phyloP scores from a whole-genome alignment of 2,329 filamentous ascomycete genomes.

The Stagonosporopsis vannaccii region DNA sequence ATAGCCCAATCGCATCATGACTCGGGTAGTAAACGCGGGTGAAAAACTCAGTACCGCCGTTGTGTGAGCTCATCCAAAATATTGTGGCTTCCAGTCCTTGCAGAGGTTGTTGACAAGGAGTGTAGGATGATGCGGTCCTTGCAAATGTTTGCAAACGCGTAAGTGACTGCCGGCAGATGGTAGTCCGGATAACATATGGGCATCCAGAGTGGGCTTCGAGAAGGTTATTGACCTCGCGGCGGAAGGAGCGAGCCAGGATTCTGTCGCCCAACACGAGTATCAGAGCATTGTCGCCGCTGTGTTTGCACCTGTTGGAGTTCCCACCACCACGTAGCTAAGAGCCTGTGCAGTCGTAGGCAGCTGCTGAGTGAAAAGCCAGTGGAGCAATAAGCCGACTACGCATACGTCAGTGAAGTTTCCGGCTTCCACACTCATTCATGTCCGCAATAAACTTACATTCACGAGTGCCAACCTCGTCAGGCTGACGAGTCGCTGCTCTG shows the following conservation, averaged over 20 bases:
- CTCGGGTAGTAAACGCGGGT: not conserved
- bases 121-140: not conserved
- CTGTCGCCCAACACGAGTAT: not conserved
- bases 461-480: not conserved
- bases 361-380: not conserved
- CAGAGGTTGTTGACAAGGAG: not conserved
- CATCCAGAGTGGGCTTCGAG: not conserved
- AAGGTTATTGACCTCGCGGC: not conserved
- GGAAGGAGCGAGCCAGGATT: not conserved
- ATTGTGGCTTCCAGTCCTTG: not conserved
- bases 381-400: not conserved
- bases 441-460: not conserved
- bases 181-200: no score
- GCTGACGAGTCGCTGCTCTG: not conserved
- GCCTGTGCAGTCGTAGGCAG: not conserved
- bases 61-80: not conserved
- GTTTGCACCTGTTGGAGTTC: no score
- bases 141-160: not conserved
- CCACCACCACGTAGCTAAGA: not conserved
- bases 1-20: not conserved
- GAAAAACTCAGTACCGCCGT: not conserved
- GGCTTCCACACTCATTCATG: no score
- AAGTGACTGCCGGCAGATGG: not conserved
- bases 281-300: no score
- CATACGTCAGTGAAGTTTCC: no score